These are phyloP conservation scores for Pichia nanzhaoensis DNA, from an alignment of 805 yeast genomes.

Conservation along the genomic window DNA sequence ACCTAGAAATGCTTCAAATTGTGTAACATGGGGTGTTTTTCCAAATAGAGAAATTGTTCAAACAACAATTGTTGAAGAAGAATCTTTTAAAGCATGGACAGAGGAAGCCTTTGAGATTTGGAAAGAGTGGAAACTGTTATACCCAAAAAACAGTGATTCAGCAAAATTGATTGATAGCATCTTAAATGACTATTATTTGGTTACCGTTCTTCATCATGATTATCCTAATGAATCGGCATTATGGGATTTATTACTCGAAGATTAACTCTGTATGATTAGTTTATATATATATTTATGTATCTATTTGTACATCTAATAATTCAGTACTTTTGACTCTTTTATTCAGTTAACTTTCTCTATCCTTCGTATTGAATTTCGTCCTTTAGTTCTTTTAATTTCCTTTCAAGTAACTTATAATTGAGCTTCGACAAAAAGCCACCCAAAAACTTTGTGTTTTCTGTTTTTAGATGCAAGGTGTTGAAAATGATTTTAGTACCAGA, in stretches of 20 bases:
- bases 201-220: constrained; percentile 86
- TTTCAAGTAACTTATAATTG: constrained; percentile 23
- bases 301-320: background rate
- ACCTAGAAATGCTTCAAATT: constrained; percentile 52
- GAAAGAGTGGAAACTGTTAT: constrained; percentile 86
- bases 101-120: constrained; percentile 92
- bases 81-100: constrained; percentile 91
- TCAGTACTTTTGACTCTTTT: too few species aligned
- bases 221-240: constrained; percentile 64
- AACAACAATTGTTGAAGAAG: constrained; percentile 87
- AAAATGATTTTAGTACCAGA: constrained; percentile 41
- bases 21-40: constrained; percentile 98
- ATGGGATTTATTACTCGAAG: constrained; percentile 57
- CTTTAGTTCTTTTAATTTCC: constrained; percentile 35
- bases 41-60: constrained; percentile 85
- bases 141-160: constrained; percentile 50
- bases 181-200: constrained; percentile 59
- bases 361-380: constrained; percentile 21
- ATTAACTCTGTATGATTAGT: background rate
- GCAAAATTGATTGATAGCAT: constrained; percentile 55
- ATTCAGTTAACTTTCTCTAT: constrained; percentile 1
- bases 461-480: constrained; percentile 36
- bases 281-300: background rate
- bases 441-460: constrained; percentile 18
- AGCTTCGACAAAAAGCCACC: constrained; percentile 27